A percentile compares a stretch with the other conserved stretches of the same genome.
These are phyloP conservation scores for Pleurotus pulmonarius DNA, from an alignment of 768 basidiomycete species.

Conservation along the genomic window DNA sequence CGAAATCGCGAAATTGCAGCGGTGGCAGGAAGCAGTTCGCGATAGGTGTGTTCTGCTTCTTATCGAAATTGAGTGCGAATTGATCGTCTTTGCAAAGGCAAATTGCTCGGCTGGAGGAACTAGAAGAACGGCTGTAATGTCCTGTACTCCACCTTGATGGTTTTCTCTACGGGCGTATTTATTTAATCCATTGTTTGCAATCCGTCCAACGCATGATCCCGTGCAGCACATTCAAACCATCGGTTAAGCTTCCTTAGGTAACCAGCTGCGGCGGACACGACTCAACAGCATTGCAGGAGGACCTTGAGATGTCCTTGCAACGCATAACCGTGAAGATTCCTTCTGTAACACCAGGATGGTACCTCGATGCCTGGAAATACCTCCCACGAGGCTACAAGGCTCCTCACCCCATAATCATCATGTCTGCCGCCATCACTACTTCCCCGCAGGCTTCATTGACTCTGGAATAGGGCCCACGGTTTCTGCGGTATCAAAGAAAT, in stretches of 20 bases:
- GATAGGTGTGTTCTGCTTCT: slow-evolving; percentile 58
- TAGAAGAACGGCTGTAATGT: slow-evolving; percentile 26
- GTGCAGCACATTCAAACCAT: no score
- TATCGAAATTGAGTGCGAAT: slow-evolving; percentile 6
- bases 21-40: slow-evolving; percentile 94
- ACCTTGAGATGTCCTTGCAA: neutral
- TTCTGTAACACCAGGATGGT: slow-evolving; percentile 25
- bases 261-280: no score
- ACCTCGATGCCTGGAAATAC: slow-evolving; percentile 29
- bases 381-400: slow-evolving; percentile 15
- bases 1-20: slow-evolving; percentile 87
- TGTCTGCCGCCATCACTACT: slow-evolving; percentile 15
- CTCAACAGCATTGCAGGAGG: no score
- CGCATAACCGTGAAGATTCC: slow-evolving; percentile 20
- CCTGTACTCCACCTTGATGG: slow-evolving; percentile 11
- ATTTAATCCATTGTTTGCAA: slow-evolving; percentile 40
- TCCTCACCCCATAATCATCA: slow-evolving; percentile 23
- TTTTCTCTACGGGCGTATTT: slow-evolving; percentile 68
- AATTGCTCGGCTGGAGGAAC: slow-evolving; percentile 44
- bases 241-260: no score
- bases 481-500: slow-evolving; percentile 25
- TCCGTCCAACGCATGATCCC: no score
- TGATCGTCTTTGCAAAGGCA: slow-evolving; percentile 27
- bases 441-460: neutral
- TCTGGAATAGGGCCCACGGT: slow-evolving; percentile 27